These are phyloP conservation scores for Theobroma cacao DNA, from an alignment of 345 rosid genomes.

Conservation along the genomic window DNA sequence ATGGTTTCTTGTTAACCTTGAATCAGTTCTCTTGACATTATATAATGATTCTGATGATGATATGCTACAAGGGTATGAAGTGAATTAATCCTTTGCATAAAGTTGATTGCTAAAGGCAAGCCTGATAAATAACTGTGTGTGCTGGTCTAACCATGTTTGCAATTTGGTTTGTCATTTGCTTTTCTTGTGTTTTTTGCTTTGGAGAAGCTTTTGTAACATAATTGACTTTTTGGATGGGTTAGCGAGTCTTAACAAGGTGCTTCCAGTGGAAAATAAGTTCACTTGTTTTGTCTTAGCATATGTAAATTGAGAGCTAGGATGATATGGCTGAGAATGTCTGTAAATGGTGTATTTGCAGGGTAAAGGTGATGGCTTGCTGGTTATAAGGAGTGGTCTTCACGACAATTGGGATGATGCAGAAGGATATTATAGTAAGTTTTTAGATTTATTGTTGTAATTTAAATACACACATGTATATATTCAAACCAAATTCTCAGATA, in stretches of 20 bases:
- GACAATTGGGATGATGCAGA: conserved; percentile 99
- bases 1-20: too few species aligned
- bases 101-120: too few species aligned
- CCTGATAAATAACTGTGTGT: too few species aligned
- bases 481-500: background rate
- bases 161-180: too few species aligned
- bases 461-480: background rate
- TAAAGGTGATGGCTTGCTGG: conserved; percentile 63
- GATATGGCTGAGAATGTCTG: background rate
- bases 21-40: too few species aligned
- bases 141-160: too few species aligned
- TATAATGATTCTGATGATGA: too few species aligned
- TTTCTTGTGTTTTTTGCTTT: background rate
- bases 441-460: background rate
- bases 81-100: too few species aligned
- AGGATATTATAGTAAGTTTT: conserved; percentile 90
- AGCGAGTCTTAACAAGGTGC: background rate
- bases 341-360: conserved; percentile 42
- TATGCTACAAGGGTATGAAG: too few species aligned
- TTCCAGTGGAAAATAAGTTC: background rate
- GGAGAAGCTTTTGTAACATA: background rate
- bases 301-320: background rate
- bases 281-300: background rate
- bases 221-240: background rate
- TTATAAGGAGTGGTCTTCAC: conserved; percentile 77